Base-by-base conservation (phyloP, 1,284 basidiomycete species). In the Microbotryum silenes-acaulis region DNA sequence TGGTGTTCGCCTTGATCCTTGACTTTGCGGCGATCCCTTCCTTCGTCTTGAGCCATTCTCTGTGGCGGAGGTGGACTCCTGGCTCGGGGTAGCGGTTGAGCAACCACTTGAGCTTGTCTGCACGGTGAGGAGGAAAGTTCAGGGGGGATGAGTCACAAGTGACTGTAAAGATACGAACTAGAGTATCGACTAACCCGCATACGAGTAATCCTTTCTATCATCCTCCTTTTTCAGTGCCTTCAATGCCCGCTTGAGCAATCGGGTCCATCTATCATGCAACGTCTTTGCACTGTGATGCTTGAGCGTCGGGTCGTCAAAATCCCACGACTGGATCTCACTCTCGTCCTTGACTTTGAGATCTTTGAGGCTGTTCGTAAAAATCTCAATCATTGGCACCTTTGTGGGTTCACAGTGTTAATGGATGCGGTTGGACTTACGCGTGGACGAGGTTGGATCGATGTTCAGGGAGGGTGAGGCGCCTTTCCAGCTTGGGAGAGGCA, bases 391-490 rank as follows among this genome's bases (percentile, higher is more conserved):
- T 14, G 16, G 25, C 16, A 46, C 6, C 7, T 9, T 16, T 46
- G 14, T 4, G 31, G 4, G 50, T 1, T 31, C 3, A 21, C 25
- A 42, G n/a, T 8, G 49, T 5, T 6, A 59, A 48, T 1, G 12
- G 3, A 9, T 1, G n/a, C 23, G 37, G 10, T 12, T 21, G 8
- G 25, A 37, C 83, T 54, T 64, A 89, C 88, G 87, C 88, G 67
- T 88, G 86, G 51, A 90, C 82, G 12, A 91, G 80, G 62, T 87
- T 86, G 62, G 83, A 87, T 3, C 84, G 83, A 73, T 90, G 86
- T 71, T 83, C 81, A 29, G 81, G 42, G 6, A 0, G 18, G 20
- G 14, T 3, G 29, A 23, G 14, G 7, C 44, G n/a, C 37, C 48
- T 27, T 31, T 12, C 45, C 23, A 83, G 81, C 56, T 81, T 82